These are phyloP conservation scores for Saccharomycopsis microspora DNA, from an alignment of 805 yeast species.

Conservation along the genomic window DNA sequence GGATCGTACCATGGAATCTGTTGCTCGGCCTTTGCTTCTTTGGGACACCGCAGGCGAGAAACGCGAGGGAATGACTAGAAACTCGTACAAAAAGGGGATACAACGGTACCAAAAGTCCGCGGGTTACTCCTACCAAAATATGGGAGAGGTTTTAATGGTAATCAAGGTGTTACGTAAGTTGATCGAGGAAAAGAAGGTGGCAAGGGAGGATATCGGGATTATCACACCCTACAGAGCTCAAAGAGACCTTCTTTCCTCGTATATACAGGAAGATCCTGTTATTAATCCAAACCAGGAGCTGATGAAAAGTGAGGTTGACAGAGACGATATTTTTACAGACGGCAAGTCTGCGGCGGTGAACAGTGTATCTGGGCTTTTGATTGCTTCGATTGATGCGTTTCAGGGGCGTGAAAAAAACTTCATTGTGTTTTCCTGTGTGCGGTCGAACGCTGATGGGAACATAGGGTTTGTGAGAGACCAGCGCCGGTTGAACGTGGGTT, in stretches of 20 bases:
- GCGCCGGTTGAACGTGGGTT: conserved; percentile 78
- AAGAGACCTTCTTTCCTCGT: conserved; percentile 46
- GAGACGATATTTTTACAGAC: conserved; percentile 42
- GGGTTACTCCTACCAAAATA: conserved; percentile 50
- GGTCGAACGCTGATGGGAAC: conserved; percentile 60
- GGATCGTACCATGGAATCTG: conserved; percentile 34
- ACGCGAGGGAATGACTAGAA: conserved; percentile 37
- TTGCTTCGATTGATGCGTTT: conserved; percentile 61
- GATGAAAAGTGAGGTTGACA: conserved; percentile 42
- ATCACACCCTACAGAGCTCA: conserved; percentile 75
- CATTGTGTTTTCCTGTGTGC: conserved; percentile 51
- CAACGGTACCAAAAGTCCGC: conserved; percentile 29
- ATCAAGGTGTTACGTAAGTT: conserved; percentile 37
- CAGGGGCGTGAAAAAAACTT: conserved; percentile 71
- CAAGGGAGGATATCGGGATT: conserved; percentile 43
- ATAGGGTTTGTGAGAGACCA: conserved; percentile 83
- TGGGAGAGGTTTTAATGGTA: conserved; percentile 39
- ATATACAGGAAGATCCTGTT: conserved; percentile 36
- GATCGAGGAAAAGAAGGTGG: conserved; percentile 41
- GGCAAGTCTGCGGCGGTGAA: conserved; percentile 38
- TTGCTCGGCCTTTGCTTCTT: conserved; percentile 45
- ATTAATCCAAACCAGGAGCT: conserved; percentile 43
- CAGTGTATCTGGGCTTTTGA: conserved; percentile 31
- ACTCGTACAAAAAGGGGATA: conserved; percentile 25
- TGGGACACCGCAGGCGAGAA: conserved; percentile 45